Percentiles rank a stretch among this genome's conserved stretches.
Evolutionary conservation across 2,329 filamentous ascomycete genomes (phyloP).

Genomic region (Scedosporium aurantiacum): DNA sequence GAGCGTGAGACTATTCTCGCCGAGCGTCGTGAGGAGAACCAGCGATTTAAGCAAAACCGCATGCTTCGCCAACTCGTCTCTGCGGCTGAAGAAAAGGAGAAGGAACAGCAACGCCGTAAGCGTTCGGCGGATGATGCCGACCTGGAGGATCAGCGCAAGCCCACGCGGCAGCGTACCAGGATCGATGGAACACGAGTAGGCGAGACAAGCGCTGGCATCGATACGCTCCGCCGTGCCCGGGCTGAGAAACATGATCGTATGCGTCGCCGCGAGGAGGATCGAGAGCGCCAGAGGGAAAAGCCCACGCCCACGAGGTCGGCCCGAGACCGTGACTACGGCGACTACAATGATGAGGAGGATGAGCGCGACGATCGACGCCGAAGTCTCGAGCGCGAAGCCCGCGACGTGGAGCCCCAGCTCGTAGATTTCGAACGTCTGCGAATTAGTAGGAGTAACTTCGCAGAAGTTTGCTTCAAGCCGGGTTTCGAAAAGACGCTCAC

Average conservation of each 20-base stretch:
- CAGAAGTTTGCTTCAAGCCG: conserved; percentile 86
- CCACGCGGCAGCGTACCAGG: conserved; percentile 56
- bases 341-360: conserved; percentile 59
- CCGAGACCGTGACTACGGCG: conserved; percentile 34
- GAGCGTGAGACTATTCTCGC: conserved; percentile 84
- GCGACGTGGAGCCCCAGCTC: conserved; percentile 48
- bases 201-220: conserved; percentile 44
- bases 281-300: conserved; percentile 33
- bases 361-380: conserved; percentile 64
- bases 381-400: conserved; percentile 47
- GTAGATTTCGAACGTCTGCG: conserved; percentile 76
- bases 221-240: conserved; percentile 50
- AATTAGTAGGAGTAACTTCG: conserved; percentile 76
- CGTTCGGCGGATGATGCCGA: conserved; percentile 73
- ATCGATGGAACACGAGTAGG: conserved; percentile 13
- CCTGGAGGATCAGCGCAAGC: conserved; percentile 58
- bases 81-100: conserved; percentile 53
- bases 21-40: conserved; percentile 72
- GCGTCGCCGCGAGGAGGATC: conserved; percentile 51
- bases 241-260: conserved; percentile 55
- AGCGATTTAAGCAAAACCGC: conserved; percentile 70
- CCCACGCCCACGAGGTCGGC: conserved; percentile 23
- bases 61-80: conserved; percentile 68
- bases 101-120: conserved; percentile 52
- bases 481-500: conserved; percentile 72